phyloP scores from a whole-genome alignment of 1,284 basidiomycete species.

The Sporisorium graminicola region DNA sequence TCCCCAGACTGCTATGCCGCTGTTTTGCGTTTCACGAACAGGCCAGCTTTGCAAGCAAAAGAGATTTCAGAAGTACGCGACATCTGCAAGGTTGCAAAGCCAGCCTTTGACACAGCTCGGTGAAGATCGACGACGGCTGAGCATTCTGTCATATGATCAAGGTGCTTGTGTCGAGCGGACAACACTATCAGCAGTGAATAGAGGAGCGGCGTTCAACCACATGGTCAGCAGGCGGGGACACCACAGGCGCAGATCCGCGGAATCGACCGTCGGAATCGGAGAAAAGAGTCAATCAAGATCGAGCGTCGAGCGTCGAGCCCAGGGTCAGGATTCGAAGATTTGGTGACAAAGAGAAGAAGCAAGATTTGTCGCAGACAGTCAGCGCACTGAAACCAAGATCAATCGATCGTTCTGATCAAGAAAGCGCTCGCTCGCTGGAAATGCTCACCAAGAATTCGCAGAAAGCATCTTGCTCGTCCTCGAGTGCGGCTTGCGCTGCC shows the following conservation, averaged over 20 bases:
- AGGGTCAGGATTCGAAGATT: not conserved
- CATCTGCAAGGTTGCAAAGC: no score
- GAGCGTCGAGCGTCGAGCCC: not conserved
- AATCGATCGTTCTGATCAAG: not conserved
- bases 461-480: constrained; percentile 56
- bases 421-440: not conserved
- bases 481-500: constrained; percentile 34
- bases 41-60: no score
- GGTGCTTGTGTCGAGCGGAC: constrained; percentile 42
- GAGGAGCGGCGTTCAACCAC: no score
- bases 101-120: not conserved
- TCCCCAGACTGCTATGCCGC: no score
- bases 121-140: not conserved
- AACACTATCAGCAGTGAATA: constrained; percentile 26
- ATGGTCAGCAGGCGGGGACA: not conserved
- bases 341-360: not conserved
- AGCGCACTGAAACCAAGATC: not conserved
- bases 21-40: no score
- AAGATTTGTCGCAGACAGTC: constrained; percentile 4
- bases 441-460: constrained; percentile 56
- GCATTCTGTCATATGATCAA: constrained; percentile 10
- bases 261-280: not conserved
- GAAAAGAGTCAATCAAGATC: not conserved
- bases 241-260: not conserved
- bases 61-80: no score